Evolutionary conservation across 2,329 filamentous ascomycete species (phyloP).

Genomic region (Plenodomus biglobosus): DNA sequence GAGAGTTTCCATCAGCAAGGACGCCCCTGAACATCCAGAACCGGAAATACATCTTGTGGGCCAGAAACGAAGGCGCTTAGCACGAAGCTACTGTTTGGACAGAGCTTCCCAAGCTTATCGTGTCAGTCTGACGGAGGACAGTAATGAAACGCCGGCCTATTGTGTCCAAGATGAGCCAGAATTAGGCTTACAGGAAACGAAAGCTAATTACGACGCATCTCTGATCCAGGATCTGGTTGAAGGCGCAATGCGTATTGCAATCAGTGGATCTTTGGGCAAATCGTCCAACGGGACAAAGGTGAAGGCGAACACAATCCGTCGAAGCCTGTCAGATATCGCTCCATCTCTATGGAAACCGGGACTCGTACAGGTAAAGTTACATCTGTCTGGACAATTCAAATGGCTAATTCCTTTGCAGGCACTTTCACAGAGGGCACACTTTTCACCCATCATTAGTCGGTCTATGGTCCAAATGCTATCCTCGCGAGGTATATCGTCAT

Average conservation of each 20-base stretch:
- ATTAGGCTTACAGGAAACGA: background rate
- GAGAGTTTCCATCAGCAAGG: constrained; percentile 5
- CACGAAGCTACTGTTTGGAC: background rate
- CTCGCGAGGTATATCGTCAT: constrained; percentile 8
- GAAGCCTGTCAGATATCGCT: constrained; percentile 42
- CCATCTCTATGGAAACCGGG: constrained; percentile 46
- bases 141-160: background rate
- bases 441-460: constrained; percentile 45
- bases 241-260: constrained; percentile 40
- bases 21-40: background rate
- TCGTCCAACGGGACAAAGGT: constrained; percentile 29
- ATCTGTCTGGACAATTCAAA: background rate
- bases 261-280: constrained; percentile 32
- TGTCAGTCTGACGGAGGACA: background rate
- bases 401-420: constrained; percentile 23
- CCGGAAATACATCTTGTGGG: background rate
- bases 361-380: constrained; percentile 33
- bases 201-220: background rate
- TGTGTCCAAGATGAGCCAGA: background rate
- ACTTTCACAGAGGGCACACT: constrained; percentile 36
- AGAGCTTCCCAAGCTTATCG: background rate
- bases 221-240: constrained; percentile 31
- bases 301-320: constrained; percentile 35
- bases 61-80: background rate
- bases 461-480: constrained; percentile 28